phyloP scores from a whole-genome alignment of 208 protist genomes.

The Tritrichomonas musculus region DNA sequence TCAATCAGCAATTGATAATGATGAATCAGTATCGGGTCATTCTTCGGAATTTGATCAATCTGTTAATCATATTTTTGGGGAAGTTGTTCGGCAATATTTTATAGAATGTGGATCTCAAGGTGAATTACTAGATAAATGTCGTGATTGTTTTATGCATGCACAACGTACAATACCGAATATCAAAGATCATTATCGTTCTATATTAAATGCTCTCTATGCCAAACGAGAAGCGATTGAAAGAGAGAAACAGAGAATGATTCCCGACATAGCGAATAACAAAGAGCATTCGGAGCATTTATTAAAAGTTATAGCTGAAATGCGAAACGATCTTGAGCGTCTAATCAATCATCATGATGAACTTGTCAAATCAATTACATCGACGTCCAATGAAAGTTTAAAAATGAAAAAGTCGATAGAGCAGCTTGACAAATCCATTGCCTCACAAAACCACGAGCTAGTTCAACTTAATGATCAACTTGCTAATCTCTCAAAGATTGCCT shows the following conservation, averaged over 20 bases:
- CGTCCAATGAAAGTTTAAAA: not conserved
- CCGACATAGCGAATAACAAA: not conserved
- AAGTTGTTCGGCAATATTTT: conserved; percentile 24
- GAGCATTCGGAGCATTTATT: not conserved
- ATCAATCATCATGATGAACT: not conserved
- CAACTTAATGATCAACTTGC: not conserved
- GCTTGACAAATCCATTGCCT: not conserved
- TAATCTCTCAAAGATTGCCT: not conserved
- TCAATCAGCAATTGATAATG: too few relatives aligned
- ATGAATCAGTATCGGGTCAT: too few relatives aligned
- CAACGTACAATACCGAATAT: not conserved
- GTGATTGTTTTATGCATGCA: not conserved
- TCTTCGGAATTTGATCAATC: not conserved
- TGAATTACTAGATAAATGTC: not conserved
- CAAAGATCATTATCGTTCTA: not conserved
- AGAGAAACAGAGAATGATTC: not conserved
- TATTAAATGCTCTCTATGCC: not conserved
- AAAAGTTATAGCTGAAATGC: not conserved
- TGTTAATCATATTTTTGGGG: not conserved
- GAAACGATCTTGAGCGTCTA: not conserved
- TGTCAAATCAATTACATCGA: not conserved
- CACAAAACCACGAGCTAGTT: not conserved
- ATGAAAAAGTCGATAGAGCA: not conserved
- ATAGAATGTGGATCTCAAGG: not conserved
- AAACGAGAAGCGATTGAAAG: not conserved